Evolutionary conservation across 495 filamentous ascomycete species (phyloP).

Genomic region (Tuber aestivum): DNA sequence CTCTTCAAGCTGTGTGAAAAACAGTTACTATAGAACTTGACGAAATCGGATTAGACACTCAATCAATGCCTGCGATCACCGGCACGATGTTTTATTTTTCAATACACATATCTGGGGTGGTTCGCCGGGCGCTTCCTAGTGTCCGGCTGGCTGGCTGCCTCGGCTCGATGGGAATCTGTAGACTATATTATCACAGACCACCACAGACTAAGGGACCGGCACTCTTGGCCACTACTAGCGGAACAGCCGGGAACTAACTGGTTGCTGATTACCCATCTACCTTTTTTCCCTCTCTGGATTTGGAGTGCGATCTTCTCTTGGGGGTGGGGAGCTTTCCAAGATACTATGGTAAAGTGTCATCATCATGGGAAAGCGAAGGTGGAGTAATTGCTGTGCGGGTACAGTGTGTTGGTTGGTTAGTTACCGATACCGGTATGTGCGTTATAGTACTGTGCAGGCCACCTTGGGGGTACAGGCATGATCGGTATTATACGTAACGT

Average conservation of each 20-base stretch:
- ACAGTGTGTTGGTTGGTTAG: not conserved
- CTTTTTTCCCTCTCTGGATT: too few relatives aligned
- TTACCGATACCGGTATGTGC: too few relatives aligned
- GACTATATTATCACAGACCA: too few relatives aligned
- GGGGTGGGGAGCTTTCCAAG: not conserved
- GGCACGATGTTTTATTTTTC: too few relatives aligned
- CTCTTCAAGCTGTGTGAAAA: too few relatives aligned
- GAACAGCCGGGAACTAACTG: not conserved
- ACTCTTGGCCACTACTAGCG: not conserved
- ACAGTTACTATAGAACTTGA: not conserved
- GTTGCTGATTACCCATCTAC: not conserved
- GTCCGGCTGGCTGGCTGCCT: too few relatives aligned
- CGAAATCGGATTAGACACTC: not conserved
- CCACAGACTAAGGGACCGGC: not conserved
- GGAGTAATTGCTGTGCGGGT: too few relatives aligned
- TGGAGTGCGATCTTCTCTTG: not conserved
- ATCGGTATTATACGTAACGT: not conserved
- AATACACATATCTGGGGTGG: too few relatives aligned
- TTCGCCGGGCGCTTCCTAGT: not conserved
- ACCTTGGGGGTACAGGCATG: too few relatives aligned
- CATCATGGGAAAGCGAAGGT: not conserved
- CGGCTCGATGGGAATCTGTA: not conserved
- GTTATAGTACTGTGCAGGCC: too few relatives aligned
- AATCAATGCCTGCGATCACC: not conserved
- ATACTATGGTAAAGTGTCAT: not conserved